These are phyloP conservation scores for Boletus nobilissimus DNA, from an alignment of 1,284 basidiomycete genomes.

Conservation along the genomic window DNA sequence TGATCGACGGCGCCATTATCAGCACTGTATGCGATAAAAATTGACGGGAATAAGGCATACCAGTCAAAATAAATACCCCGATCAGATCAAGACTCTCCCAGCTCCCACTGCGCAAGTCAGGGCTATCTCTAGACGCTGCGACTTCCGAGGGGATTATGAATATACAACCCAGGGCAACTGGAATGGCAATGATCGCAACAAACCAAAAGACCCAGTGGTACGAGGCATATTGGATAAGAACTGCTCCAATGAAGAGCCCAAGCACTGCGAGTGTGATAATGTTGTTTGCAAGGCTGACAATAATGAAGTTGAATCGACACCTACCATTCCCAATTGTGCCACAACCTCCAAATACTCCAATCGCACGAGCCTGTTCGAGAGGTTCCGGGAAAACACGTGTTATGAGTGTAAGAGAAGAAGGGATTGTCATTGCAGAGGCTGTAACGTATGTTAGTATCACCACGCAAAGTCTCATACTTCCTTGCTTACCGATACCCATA, in stretches of 20 bases:
- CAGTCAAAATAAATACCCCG: not conserved
- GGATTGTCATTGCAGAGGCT: slow-evolving; percentile 52
- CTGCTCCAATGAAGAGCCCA: slow-evolving; percentile 46
- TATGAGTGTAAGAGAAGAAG: slow-evolving; percentile 45
- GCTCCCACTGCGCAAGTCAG: not conserved
- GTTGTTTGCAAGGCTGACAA: not conserved
- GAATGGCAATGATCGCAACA: not conserved
- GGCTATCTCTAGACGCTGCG: not conserved
- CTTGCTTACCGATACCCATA: slow-evolving; percentile 48
- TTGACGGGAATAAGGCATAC: not conserved
- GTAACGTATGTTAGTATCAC: not conserved
- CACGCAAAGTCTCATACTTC: not conserved
- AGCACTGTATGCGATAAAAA: not conserved
- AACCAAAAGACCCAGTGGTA: slow-evolving; percentile 52
- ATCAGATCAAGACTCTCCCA: not conserved
- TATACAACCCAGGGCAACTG: not conserved
- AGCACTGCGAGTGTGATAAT: not conserved
- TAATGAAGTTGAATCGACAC: too few species aligned
- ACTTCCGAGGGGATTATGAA: slow-evolving; percentile 39
- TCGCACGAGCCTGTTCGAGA: not conserved
- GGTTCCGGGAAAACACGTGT: slow-evolving; percentile 55
- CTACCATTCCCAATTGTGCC: not conserved
- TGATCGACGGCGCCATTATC: not conserved
- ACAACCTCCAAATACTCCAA: not conserved
- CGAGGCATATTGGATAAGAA: slow-evolving; percentile 51